Conservation (phyloP, 129 eudicot genomes). For the Silybum marianum region DNA sequence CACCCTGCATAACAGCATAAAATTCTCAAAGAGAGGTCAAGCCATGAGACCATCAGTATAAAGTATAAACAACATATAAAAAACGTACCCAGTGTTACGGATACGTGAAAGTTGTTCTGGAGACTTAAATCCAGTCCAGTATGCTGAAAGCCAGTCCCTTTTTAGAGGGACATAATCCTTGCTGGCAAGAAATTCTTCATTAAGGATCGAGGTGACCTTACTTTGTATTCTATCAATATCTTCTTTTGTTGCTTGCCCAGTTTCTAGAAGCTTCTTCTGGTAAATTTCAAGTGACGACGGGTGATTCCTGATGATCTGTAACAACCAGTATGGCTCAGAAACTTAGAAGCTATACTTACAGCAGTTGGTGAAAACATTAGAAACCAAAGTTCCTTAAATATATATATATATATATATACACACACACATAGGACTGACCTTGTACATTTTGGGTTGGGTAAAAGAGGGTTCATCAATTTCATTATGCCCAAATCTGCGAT, state of each 20-base stretch:
- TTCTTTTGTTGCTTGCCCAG: slow-evolving; percentile 71
- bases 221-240: slow-evolving; percentile 72
- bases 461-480: slow-evolving; percentile 98
- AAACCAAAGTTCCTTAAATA: neutral
- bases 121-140: slow-evolving; percentile 90
- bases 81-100: slow-evolving; percentile 90
- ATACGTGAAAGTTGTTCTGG: slow-evolving; percentile 97
- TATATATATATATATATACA: no score
- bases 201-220: slow-evolving; percentile 80
- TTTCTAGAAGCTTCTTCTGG: slow-evolving; percentile 78
- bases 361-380: slow-evolving; percentile 1
- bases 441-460: slow-evolving; percentile 96
- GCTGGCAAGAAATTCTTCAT: slow-evolving; percentile 93
- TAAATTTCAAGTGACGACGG: slow-evolving; percentile 87
- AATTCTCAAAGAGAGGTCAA: neutral
- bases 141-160: slow-evolving; percentile 99
- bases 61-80: neutral
- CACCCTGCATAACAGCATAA: slow-evolving; percentile 57
- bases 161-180: slow-evolving; percentile 80
- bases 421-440: slow-evolving; percentile 46
- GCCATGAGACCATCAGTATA: neutral
- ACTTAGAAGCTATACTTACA: neutral
- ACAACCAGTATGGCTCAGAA: slow-evolving; percentile 18
- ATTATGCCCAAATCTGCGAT: slow-evolving; percentile 97
- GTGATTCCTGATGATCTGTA: slow-evolving; percentile 80